Evolutionary conservation across 345 rosid species (phyloP), one percentile per base, ranked within the genome.

Genomic region (Excoecaria agallocha): DNA sequence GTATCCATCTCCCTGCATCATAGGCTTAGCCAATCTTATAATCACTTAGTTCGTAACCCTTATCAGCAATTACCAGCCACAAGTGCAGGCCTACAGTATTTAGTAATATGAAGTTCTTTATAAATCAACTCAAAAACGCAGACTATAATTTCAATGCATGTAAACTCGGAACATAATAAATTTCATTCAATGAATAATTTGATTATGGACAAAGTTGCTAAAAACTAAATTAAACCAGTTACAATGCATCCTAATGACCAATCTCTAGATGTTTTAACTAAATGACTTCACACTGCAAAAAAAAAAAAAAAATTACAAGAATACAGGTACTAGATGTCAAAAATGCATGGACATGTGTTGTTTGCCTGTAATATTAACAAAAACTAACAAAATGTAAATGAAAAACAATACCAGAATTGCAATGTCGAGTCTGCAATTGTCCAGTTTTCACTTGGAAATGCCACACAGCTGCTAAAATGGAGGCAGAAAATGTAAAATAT

Each of bases 371-470:
- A 43, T 9, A 65, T 7, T 25, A 58, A 49, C 12, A 64, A 62
- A 64, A 43, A 41, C 43, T 45, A 52, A n/a, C 61, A 73, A 8
- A 54, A 78, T 35, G 52, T 55, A 75, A 68, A 41, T 45, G 46
- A 70, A 57, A 37, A 73, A 57, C 49, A 73, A 45, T 92, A 90
- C 98, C 98, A 94, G 83, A 94, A 92, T 75, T 91, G 98, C 86
- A 94, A 85, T 79, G 98, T 94, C 66, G 98, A 94, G 85, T 92
- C 98, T 20, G 98, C 97, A 83, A 92, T 94, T 83, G 90, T 94
- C 97, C 98, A 94, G 73, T 90, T 93, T 72, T 92, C 98, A 83
- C 89, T 85, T 80, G 98, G 95, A 88, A 87, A 94, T 78, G 93
- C 82, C 77, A 90, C 89, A 79, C 98, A 94, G 69, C 98, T 94